A percentile compares a stretch with the other conserved stretches of the same genome.
Evolutionary conservation across 129 eudicot species (phyloP).

Genomic region (sunflower (Helianthus annuus)): HanXRQr2.0-SUNRISE NC_035439.2:124170657-124171156

Average conservation of each 20-base stretch:
- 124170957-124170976: constrained; percentile 22
- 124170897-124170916: constrained; percentile 75
- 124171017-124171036: constrained; percentile 34
- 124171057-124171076: constrained; percentile 87
- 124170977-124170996: neutral
- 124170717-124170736: constrained; percentile 57
- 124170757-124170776: constrained; percentile 67
- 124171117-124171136: constrained; percentile 92
- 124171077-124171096: constrained; percentile 66
- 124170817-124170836: constrained; percentile 92
- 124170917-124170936: constrained; percentile 94
- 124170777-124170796: constrained; percentile 56
- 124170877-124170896: constrained; percentile 37
- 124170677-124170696: neutral
- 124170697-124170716: neutral
- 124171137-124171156: constrained; percentile 96
- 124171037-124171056: constrained; percentile 77
- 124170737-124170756: constrained; percentile 92
- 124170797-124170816: constrained; percentile 79
- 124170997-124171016: neutral
- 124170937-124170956: constrained; percentile 87
- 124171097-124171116: constrained; percentile 88
- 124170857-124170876: neutral
- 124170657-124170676: constrained; percentile 54
- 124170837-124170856: neutral